Evolutionary conservation across 768 basidiomycete genomes (phyloP).

Genomic region (Podaxis rugospora): DNA sequence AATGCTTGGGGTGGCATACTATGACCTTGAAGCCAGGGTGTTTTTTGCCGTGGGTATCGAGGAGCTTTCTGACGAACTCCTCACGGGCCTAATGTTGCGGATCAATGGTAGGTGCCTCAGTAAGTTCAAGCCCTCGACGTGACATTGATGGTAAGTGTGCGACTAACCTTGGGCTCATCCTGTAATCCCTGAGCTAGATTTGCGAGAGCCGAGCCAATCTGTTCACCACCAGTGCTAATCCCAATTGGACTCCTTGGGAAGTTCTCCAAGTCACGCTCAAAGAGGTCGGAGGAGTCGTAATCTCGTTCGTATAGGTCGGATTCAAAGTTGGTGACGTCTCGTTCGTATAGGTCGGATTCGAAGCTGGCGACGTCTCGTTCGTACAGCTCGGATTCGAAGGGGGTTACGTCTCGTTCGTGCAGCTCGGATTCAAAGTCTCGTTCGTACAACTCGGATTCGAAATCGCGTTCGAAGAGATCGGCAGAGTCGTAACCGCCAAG

Average conservation of each 20-base stretch:
- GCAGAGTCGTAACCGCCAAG: background rate
- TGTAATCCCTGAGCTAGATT: background rate
- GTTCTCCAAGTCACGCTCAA: background rate
- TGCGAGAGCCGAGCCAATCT: background rate
- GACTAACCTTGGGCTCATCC: background rate
- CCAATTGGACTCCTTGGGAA: background rate
- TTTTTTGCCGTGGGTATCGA: background rate
- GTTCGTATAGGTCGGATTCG: background rate
- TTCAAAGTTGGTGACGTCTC: background rate
- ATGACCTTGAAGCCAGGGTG: background rate
- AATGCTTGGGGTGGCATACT: constrained; percentile 11
- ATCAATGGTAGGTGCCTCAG: background rate
- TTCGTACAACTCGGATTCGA: background rate
- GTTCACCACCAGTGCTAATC: background rate
- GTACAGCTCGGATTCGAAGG: background rate
- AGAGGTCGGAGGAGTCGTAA: background rate
- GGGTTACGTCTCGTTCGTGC: no score
- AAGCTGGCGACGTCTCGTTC: background rate
- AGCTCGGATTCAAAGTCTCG: background rate
- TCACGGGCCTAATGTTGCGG: background rate
- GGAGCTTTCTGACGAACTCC: background rate
- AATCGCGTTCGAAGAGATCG: background rate
- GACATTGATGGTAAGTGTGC: background rate
- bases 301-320: background rate
- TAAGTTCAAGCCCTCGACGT: background rate